Evolutionary conservation across 2,329 filamentous ascomycete species (phyloP).

Genomic region (Ophiognomonia clavigignenti-juglandacearum): DNA sequence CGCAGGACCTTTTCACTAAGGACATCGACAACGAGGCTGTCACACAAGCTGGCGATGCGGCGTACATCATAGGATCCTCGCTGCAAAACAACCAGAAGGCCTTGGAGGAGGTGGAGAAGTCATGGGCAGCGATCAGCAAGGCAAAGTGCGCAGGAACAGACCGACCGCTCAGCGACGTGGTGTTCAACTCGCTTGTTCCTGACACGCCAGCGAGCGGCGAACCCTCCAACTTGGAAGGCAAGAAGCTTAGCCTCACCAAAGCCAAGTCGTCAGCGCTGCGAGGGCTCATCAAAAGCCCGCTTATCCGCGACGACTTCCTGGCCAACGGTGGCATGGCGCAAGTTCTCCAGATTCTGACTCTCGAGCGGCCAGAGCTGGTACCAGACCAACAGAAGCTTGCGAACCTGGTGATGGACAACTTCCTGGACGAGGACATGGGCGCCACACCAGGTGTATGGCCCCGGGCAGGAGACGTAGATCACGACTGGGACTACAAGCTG

Average conservation of each 20-base stretch:
- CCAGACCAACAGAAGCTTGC: slow-evolving; percentile 49
- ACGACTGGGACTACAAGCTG: slow-evolving; percentile 55
- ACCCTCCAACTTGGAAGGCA: slow-evolving; percentile 20
- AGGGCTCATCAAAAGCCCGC: slow-evolving; percentile 49
- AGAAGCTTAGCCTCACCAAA: slow-evolving; percentile 23
- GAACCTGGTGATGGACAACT: slow-evolving; percentile 58
- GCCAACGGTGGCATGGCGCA: slow-evolving; percentile 46
- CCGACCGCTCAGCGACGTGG: slow-evolving; percentile 28
- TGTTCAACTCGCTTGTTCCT: slow-evolving; percentile 37
- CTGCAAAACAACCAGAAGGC: slow-evolving; percentile 63
- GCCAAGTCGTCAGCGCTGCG: slow-evolving; percentile 46
- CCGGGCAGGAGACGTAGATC: slow-evolving; percentile 28
- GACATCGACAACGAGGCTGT: slow-evolving; percentile 20
- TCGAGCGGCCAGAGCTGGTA: slow-evolving; percentile 43
- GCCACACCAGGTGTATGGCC: slow-evolving; percentile 55
- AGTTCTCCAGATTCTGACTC: slow-evolving; percentile 48
- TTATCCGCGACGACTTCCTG: slow-evolving; percentile 53
- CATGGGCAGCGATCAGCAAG: slow-evolving; percentile 39
- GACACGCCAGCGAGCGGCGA: neutral
- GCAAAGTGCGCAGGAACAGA: slow-evolving; percentile 29
- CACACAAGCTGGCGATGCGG: slow-evolving; percentile 41
- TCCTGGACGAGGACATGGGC: slow-evolving; percentile 62
- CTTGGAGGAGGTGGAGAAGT: slow-evolving; percentile 43
- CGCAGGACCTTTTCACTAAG: slow-evolving; percentile 20
- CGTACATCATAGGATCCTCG: slow-evolving; percentile 51